Percentiles rank a stretch among this genome's conserved stretches.
Evolutionary conservation across 2,329 filamentous ascomycete species (phyloP).

Genomic region (Eutypella sp.): DNA sequence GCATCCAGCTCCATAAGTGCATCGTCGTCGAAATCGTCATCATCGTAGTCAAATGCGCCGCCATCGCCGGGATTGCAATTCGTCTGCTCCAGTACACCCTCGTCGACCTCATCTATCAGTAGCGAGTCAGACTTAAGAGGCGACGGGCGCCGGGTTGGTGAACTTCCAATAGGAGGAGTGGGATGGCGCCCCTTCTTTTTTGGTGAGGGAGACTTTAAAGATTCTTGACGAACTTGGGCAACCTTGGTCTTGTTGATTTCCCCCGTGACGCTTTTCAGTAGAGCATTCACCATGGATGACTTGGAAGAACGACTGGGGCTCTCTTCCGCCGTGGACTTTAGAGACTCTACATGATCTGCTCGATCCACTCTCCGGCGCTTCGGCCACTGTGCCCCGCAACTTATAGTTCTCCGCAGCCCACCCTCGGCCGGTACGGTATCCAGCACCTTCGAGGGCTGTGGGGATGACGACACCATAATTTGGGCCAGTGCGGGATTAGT

Average conservation of each 20-base stretch:
- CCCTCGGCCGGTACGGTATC: constrained; percentile 36
- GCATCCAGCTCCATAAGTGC: constrained; percentile 51
- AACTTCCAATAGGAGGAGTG: constrained; percentile 9
- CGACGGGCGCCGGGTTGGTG: constrained; percentile 13
- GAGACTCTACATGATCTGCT: constrained; percentile 32
- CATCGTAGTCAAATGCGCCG: constrained; percentile 45
- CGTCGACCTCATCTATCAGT: constrained; percentile 3
- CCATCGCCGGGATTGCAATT: constrained; percentile 1
- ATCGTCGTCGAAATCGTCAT: constrained; percentile 57
- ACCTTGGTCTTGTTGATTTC: constrained; percentile 43
- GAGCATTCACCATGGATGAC: constrained; percentile 52
- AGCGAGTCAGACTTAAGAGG: constrained; percentile 14
- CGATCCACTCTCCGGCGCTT: constrained; percentile 61
- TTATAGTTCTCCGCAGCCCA: constrained; percentile 59
- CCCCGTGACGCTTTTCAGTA: constrained; percentile 61
- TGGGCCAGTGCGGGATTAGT: constrained; percentile 57
- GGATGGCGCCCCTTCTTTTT: constrained; percentile 30
- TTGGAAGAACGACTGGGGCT: constrained; percentile 47
- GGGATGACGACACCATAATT: constrained; percentile 66
- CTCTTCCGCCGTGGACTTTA: constrained; percentile 28
- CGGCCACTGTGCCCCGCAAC: constrained; percentile 66
- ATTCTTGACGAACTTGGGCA: constrained; percentile 23
- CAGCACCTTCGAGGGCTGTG: constrained; percentile 48
- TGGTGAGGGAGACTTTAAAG: constrained; percentile 39
- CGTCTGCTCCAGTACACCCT: constrained; percentile 1